These are phyloP conservation scores for Suillus subalutaceus DNA, from an alignment of 768 basidiomycete species.

Conservation along the genomic window DNA sequence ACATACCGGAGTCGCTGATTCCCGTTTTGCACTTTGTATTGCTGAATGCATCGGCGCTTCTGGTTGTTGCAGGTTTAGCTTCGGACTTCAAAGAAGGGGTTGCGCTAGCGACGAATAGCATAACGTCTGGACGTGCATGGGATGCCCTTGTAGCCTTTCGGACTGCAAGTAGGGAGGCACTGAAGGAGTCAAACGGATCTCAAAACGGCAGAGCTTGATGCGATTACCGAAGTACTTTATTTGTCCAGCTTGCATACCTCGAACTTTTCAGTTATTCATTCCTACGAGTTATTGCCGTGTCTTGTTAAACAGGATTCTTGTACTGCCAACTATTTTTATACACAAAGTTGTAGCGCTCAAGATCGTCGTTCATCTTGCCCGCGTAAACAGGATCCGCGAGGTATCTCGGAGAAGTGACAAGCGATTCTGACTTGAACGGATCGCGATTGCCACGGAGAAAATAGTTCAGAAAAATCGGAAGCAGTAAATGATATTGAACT, in stretches of 20 bases:
- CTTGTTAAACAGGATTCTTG: background rate
- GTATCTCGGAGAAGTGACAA: background rate
- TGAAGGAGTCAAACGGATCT: background rate
- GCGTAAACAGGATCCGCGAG: background rate
- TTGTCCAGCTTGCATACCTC: background rate
- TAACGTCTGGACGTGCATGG: constrained; percentile 64
- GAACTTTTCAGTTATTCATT: background rate
- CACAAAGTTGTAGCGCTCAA: background rate
- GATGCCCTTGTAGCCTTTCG: constrained; percentile 55
- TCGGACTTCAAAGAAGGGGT: constrained; percentile 72
- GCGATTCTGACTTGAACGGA: background rate
- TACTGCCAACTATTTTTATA: background rate
- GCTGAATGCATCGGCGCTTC: constrained; percentile 86
- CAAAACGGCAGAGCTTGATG: background rate
- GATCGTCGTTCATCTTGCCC: background rate
- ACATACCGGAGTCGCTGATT: constrained; percentile 56
- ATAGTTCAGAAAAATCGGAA: too few relatives aligned
- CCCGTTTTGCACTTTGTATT: constrained; percentile 86
- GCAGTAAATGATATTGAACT: background rate
- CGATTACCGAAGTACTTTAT: background rate
- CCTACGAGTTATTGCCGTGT: background rate
- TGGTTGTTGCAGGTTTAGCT: constrained; percentile 83
- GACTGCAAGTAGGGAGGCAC: constrained; percentile 35
- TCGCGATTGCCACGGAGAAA: background rate
- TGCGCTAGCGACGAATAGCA: constrained; percentile 60